phyloP scores from a whole-genome alignment of 257 asterid species.

The Fraxinus anomala region DNA sequence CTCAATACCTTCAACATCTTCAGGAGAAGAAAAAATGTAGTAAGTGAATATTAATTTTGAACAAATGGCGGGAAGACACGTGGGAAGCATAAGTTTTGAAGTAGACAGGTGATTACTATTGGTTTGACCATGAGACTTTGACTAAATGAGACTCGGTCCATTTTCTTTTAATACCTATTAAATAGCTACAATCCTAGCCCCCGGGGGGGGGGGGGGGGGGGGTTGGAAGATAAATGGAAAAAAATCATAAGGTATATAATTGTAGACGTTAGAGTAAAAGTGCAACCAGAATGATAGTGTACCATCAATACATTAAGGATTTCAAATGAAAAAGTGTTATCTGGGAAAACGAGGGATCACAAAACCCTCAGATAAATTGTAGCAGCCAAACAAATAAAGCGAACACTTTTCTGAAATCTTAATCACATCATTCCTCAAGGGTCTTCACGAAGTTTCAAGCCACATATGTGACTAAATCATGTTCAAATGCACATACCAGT shows the following conservation, averaged over 20 bases:
- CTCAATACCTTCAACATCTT: constrained; percentile 58
- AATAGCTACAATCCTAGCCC: not conserved
- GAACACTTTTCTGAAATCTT: not conserved
- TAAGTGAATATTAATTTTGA: not conserved
- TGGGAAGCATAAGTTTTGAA: not conserved
- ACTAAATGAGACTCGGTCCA: not conserved
- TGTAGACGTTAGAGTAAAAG: too few species aligned
- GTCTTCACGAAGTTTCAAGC: not conserved
- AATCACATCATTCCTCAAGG: not conserved
- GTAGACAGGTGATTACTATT: constrained; percentile 2
- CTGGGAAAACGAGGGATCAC: not conserved
- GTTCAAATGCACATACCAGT: not conserved
- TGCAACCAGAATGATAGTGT: not conserved
- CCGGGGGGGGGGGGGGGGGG: too few species aligned
- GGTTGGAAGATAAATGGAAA: too few species aligned
- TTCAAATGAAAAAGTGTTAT: not conserved
- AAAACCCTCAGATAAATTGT: not conserved
- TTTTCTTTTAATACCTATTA: not conserved
- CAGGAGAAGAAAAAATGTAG: constrained; percentile 13
- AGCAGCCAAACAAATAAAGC: not conserved
- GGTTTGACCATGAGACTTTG: not conserved
- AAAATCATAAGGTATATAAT: too few species aligned
- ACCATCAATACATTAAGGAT: not conserved
- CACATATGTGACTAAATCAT: not conserved
- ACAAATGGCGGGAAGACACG: not conserved